Base-by-base conservation (phyloP, 306 rosid genomes). In the Castanea crenata region DNA sequence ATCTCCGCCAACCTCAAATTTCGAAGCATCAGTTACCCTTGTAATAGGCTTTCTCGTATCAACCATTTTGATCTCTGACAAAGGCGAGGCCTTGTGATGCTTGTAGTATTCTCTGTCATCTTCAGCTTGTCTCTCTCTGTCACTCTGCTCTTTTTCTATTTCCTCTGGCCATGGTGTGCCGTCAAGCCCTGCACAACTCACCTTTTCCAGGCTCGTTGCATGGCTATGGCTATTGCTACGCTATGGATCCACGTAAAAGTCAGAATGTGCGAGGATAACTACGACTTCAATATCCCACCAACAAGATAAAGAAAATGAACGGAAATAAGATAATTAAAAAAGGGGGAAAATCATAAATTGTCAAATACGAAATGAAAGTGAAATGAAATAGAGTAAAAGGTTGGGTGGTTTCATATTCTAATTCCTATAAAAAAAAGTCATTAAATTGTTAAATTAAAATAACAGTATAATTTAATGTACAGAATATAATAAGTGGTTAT, bases 31-130 rank as follows among this genome's bases (percentile, higher is more conserved):
- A 23, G 87, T 88, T 13, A 78, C 91, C 20, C 82, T 85, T 0
- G 79, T 58, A 8, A 81, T 83, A 0, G 97, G 94, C 78, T 92
- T 94, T 64, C 97, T 75, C 0, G 97, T 82, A 71, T 92, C 97
- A 1, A 44, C 90, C 32, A 91, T 5, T 83, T 92, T 77, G 19
- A 94, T 58, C 84, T 91, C 93, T 10, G 97, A 89, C 85, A 94
- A 84, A 0, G 97, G 97, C 0, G 97, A 94, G 6, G 94, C 97
- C 58, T 92, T 92, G 81, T 81, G 97, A 57, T 89, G 83, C 51
- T 81, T 54, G 75, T 70, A 87, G 77, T 90, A 92, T 0, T 87
- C 91, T 38, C 25, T 79, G 0, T 86, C 71, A 58, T 89, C 90
- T 46, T 80, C 83, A 1, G 31, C 58, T 44, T 84, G 18, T 29